A percentile compares a stretch with the other conserved stretches of the same genome.
These are phyloP conservation scores for Dothiorella sarmentorum DNA, from an alignment of 2,329 filamentous ascomycete species.

Conservation along the genomic window DNA sequence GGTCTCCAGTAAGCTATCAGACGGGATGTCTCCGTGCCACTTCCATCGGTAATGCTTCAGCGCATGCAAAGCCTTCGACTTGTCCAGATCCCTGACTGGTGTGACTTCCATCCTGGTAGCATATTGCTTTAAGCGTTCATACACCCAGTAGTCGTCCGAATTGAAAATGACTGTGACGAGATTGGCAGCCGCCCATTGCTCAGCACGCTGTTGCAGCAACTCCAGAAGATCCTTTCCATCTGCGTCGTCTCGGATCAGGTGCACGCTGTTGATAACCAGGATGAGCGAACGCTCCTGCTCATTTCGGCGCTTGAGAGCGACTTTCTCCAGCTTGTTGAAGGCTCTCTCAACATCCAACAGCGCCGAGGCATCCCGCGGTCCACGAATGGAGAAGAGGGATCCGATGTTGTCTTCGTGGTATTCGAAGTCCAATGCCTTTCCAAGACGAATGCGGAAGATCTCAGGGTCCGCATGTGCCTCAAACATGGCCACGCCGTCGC, in stretches of 20 bases:
- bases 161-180: slow-evolving; percentile 93
- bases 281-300: slow-evolving; percentile 67
- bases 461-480: slow-evolving; percentile 94
- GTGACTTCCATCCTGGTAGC: slow-evolving; percentile 94
- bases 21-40: slow-evolving; percentile 65
- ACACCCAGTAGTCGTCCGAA: slow-evolving; percentile 97
- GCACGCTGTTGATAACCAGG: slow-evolving; percentile 92
- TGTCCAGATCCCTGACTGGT: slow-evolving; percentile 77
- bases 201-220: slow-evolving; percentile 89
- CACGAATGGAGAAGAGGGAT: slow-evolving; percentile 89
- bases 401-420: slow-evolving; percentile 98
- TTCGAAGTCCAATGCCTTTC: slow-evolving; percentile 92
- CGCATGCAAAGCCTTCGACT: slow-evolving; percentile 70
- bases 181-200: slow-evolving; percentile 92
- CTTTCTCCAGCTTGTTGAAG: slow-evolving; percentile 96
- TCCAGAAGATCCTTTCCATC: slow-evolving; percentile 92
- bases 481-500: slow-evolving; percentile 88
- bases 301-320: slow-evolving; percentile 70
- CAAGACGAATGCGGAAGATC: slow-evolving; percentile 88
- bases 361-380: slow-evolving; percentile 86
- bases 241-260: slow-evolving; percentile 85
- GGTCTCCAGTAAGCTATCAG: slow-evolving; percentile 59
- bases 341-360: slow-evolving; percentile 93
- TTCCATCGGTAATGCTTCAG: slow-evolving; percentile 75
- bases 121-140: slow-evolving; percentile 87